Evolutionary conservation across 805 yeast species (phyloP).

Genomic region (Debaryomyces maramus): DNA sequence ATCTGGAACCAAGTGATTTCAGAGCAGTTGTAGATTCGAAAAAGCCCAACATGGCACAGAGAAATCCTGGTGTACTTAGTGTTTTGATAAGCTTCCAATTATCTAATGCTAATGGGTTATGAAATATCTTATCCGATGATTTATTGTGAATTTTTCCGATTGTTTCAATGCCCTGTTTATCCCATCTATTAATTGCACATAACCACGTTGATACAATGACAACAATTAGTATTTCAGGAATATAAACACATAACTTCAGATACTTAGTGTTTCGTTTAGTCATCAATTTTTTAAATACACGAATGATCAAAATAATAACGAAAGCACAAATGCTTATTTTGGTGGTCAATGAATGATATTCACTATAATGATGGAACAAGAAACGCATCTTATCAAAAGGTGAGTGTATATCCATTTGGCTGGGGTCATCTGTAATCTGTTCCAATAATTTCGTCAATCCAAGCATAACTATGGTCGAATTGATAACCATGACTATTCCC

Average conservation of each 20-base stretch:
- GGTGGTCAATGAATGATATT: slow-evolving; percentile 60
- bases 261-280: slow-evolving; percentile 14
- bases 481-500: slow-evolving; percentile 49
- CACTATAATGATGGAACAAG: slow-evolving; percentile 45
- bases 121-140: slow-evolving; percentile 46
- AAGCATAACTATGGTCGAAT: slow-evolving; percentile 69
- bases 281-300: slow-evolving; percentile 40
- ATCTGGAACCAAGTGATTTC: slow-evolving; percentile 76
- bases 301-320: slow-evolving; percentile 41
- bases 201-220: slow-evolving; percentile 61
- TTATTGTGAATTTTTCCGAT: slow-evolving; percentile 64
- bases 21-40: slow-evolving; percentile 93
- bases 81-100: slow-evolving; percentile 52
- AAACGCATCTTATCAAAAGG: slow-evolving; percentile 70
- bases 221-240: slow-evolving; percentile 86
- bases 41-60: slow-evolving; percentile 84
- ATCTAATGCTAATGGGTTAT: slow-evolving; percentile 55
- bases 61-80: slow-evolving; percentile 66
- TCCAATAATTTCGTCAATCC: slow-evolving; percentile 56
- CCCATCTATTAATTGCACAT: slow-evolving; percentile 49
- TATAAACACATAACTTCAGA: slow-evolving; percentile 48
- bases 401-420: slow-evolving; percentile 46
- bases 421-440: slow-evolving; percentile 35
- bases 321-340: slow-evolving; percentile 58
- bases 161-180: slow-evolving; percentile 56